Evolutionary conservation across 106 monocot genomes (phyloP).

Genomic region (Platanthera zijinensis): DNA sequence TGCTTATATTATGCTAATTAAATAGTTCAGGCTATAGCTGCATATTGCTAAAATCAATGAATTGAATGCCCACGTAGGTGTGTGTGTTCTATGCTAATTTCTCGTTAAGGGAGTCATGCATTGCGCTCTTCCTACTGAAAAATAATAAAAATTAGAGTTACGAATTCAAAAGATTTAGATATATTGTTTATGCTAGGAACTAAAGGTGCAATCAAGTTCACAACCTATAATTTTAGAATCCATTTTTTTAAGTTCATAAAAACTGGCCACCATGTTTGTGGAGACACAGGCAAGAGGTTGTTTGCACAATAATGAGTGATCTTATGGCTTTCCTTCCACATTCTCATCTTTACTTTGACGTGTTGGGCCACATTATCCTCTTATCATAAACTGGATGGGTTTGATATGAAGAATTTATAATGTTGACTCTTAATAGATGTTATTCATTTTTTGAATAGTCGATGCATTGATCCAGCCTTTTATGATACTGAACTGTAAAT

Average conservation of each 20-base stretch:
- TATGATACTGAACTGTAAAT: too few relatives aligned
- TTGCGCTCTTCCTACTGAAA: background rate
- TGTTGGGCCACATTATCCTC: too few relatives aligned
- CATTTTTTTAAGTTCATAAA: background rate
- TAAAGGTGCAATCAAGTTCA: background rate
- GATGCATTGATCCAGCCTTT: too few relatives aligned
- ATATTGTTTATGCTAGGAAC: background rate
- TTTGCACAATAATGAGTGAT: too few relatives aligned
- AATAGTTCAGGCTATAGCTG: background rate
- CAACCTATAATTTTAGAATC: background rate
- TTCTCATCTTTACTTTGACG: too few relatives aligned
- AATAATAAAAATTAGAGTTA: background rate
- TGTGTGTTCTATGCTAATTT: background rate
- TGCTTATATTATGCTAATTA: background rate
- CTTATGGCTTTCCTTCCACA: too few relatives aligned
- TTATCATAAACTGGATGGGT: too few relatives aligned
- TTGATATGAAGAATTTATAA: too few relatives aligned
- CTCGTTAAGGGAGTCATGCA: background rate
- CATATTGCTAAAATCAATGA: background rate
- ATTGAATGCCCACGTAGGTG: background rate
- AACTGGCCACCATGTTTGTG: background rate
- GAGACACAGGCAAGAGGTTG: too few relatives aligned
- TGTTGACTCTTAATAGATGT: too few relatives aligned
- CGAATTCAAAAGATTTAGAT: background rate
- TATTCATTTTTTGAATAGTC: too few relatives aligned